Percentiles rank a stretch among this genome's conserved stretches.
phyloP scores from a whole-genome alignment of 225 moss, liverwort and hornwort genomes.

The Marchantia polymorpha region DNA sequence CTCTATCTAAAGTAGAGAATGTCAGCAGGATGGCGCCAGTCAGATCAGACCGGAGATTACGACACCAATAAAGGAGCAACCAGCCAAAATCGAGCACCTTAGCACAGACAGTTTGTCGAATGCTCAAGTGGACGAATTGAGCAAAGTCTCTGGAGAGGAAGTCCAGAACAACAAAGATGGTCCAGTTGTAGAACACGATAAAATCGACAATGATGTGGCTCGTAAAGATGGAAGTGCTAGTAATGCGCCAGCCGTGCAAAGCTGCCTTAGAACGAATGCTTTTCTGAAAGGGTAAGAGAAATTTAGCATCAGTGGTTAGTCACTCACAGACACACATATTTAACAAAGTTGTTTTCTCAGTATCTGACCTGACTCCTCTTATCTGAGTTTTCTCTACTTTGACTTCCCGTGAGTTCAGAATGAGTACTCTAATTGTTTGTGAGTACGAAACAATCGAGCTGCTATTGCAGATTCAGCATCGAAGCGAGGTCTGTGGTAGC shows the following conservation, averaged over 20 bases:
- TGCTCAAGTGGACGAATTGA: not conserved
- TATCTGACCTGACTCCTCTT: no score
- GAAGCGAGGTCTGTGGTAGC: slow-evolving; percentile 83
- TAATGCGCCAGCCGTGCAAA: slow-evolving; percentile 8
- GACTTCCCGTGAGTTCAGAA: not conserved
- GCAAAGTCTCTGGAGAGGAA: not conserved
- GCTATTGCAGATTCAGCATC: slow-evolving; percentile 56
- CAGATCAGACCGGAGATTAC: not conserved
- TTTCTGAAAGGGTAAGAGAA: slow-evolving; percentile 39
- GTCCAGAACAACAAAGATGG: not conserved
- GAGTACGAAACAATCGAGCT: not conserved
- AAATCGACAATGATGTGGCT: not conserved
- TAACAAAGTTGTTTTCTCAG: no score
- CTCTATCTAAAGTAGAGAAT: not conserved
- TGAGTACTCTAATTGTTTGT: not conserved
- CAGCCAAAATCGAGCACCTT: no score
- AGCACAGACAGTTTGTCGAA: not conserved
- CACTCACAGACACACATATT: no score
- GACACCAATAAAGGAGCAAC: not conserved
- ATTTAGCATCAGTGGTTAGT: no score
- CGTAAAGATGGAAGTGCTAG: not conserved
- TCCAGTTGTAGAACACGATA: not conserved
- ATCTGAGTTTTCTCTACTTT: not conserved
- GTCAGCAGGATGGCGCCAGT: slow-evolving; percentile 2
- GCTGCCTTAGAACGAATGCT: slow-evolving; percentile 22